phyloP scores from a whole-genome alignment of 2,329 filamentous ascomycete genomes.

The Mycosphaerella sp. region DNA sequence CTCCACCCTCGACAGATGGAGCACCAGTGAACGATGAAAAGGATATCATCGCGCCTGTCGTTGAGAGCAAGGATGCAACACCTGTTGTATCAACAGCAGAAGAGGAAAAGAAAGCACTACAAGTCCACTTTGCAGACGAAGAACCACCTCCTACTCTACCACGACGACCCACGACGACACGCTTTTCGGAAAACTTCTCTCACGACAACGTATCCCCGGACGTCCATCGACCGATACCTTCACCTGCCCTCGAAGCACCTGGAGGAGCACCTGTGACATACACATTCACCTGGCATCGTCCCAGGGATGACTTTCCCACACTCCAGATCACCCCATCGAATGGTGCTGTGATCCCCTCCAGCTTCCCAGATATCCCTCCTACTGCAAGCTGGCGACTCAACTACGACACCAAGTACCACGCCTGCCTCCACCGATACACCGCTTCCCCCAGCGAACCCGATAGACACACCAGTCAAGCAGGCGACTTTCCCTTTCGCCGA shows the following conservation, averaged over 20 bases:
- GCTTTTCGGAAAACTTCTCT: slow-evolving; percentile 7
- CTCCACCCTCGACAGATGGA: background rate
- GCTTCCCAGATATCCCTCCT: slow-evolving; percentile 4
- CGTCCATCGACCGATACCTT: background rate
- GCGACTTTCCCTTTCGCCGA: slow-evolving; percentile 12
- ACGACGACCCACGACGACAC: slow-evolving; percentile 2
- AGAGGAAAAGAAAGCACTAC: background rate
- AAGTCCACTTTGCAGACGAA: slow-evolving; percentile 2
- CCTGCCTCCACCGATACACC: slow-evolving; percentile 7
- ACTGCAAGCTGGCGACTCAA: slow-evolving; percentile 12
- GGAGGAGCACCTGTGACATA: slow-evolving; percentile 2
- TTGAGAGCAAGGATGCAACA: background rate
- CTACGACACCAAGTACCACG: slow-evolving; percentile 12
- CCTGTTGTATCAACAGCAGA: background rate
- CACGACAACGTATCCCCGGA: background rate
- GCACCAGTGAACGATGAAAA: background rate
- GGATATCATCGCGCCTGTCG: background rate
- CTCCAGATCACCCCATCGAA: slow-evolving; percentile 4
- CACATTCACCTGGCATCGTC: slow-evolving; percentile 8
- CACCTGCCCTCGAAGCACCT: background rate
- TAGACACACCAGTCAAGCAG: background rate
- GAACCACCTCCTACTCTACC: background rate
- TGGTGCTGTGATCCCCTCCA: slow-evolving; percentile 1
- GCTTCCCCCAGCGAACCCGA: background rate
- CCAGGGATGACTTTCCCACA: slow-evolving; percentile 8